These are phyloP conservation scores for Scalesia atractyloides DNA, from an alignment of 129 eudicot species.

Conservation along the genomic window DNA sequence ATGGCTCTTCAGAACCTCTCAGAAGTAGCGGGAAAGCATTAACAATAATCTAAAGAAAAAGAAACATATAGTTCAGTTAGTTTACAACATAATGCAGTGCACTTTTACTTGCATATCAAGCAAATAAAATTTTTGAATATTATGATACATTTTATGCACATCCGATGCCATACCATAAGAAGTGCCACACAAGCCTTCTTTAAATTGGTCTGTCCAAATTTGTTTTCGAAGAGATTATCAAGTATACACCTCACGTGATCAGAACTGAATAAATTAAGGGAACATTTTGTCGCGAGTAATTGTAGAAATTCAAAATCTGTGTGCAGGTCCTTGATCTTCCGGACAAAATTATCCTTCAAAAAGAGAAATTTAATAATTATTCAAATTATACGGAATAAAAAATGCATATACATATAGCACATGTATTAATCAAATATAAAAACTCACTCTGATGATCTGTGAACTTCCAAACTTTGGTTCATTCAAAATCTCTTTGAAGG, in stretches of 20 bases:
- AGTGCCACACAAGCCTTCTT: constrained; percentile 59
- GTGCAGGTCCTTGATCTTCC: constrained; percentile 50
- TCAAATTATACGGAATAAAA: background rate
- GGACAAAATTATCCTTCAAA: constrained; percentile 62
- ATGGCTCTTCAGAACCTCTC: constrained; percentile 73
- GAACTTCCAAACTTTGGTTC: constrained; percentile 42
- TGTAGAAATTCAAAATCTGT: constrained; percentile 58
- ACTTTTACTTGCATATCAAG: background rate
- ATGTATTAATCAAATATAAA: background rate
- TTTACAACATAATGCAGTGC: constrained; percentile 11
- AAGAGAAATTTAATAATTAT: constrained; percentile 8
- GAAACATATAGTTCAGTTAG: constrained; percentile 6
- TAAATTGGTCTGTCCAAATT: constrained; percentile 31
- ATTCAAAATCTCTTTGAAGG: constrained; percentile 49
- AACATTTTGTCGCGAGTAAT: constrained; percentile 56
- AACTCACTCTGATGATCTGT: constrained; percentile 51
- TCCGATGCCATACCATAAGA: constrained; percentile 60
- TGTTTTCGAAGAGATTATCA: constrained; percentile 48
- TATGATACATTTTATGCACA: background rate
- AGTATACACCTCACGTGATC: constrained; percentile 72
- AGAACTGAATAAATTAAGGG: constrained; percentile 62
- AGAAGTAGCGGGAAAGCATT: constrained; percentile 67
- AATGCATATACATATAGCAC: background rate
- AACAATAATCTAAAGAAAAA: constrained; percentile 54
- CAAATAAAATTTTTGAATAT: background rate